Conservation (phyloP, 257 asterid genomes). For the Fraxinus anomala region DNA sequence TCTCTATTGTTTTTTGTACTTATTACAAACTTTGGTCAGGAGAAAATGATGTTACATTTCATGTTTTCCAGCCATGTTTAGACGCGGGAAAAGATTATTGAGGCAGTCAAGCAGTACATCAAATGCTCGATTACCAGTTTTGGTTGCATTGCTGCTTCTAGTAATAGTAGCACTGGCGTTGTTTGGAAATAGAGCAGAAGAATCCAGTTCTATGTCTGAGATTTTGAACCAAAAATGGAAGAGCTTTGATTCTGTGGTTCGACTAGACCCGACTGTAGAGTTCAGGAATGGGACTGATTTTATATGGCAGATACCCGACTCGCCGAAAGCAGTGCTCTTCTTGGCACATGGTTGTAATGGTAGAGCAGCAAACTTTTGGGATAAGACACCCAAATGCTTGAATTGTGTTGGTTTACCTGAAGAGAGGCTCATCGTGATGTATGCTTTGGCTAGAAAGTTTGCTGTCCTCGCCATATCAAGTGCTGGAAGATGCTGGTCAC, state of each 20-base stretch:
- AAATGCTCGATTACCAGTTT: conserved; percentile 37
- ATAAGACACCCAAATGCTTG: conserved; percentile 68
- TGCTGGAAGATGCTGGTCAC: conserved; percentile 78
- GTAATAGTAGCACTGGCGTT: conserved; percentile 40
- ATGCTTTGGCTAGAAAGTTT: conserved; percentile 74
- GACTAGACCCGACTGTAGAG: conserved; percentile 61
- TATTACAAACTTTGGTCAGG: background rate
- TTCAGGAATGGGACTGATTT: conserved; percentile 63
- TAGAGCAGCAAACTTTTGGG: conserved; percentile 90
- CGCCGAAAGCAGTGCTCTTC: conserved; percentile 81
- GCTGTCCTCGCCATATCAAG: conserved; percentile 84
- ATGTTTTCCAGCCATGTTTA: conserved; percentile 49
- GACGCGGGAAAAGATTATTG: conserved; percentile 49
- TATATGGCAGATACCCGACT: conserved; percentile 80
- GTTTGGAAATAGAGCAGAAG: conserved; percentile 42
- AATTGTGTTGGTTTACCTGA: conserved; percentile 89
- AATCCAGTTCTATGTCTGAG: conserved; percentile 34
- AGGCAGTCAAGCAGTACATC: conserved; percentile 45
- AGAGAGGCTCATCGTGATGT: conserved; percentile 79
- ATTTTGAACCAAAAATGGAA: conserved; percentile 44
- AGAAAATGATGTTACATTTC: conserved; percentile 1
- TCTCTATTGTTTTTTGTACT: background rate
- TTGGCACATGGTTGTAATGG: conserved; percentile 94
- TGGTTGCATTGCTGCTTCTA: conserved; percentile 45
- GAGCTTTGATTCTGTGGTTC: conserved; percentile 57